These are phyloP conservation scores for Mycosphaerella sp. DNA, from an alignment of 2,329 filamentous ascomycete genomes.

Conservation along the genomic window DNA sequence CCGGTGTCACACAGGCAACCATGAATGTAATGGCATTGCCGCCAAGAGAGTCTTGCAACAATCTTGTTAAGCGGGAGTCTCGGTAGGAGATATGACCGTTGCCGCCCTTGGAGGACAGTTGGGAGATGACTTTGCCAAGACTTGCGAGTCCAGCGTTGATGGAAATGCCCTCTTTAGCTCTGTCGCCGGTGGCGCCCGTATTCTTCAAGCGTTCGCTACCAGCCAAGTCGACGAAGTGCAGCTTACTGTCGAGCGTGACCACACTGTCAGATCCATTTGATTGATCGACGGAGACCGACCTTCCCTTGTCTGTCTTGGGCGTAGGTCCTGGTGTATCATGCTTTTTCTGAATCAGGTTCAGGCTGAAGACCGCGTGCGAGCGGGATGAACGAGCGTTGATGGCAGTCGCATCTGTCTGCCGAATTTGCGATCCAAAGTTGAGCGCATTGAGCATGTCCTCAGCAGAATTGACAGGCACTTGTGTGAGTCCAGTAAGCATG, in stretches of 20 bases:
- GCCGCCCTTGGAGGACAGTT: constrained; percentile 81
- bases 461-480: constrained; percentile 82
- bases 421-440: constrained; percentile 87
- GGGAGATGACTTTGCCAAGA: constrained; percentile 95
- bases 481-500: constrained; percentile 79
- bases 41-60: constrained; percentile 92
- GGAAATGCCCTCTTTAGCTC: constrained; percentile 92
- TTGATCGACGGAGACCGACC: constrained; percentile 78
- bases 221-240: constrained; percentile 96
- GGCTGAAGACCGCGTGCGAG: constrained; percentile 92
- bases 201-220: constrained; percentile 97
- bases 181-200: constrained; percentile 87
- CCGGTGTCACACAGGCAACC: constrained; percentile 96
- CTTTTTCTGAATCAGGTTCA: constrained; percentile 87
- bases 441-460: constrained; percentile 86
- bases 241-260: constrained; percentile 92
- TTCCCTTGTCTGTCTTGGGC: constrained; percentile 68
- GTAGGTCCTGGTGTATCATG: constrained; percentile 46
- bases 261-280: constrained; percentile 60
- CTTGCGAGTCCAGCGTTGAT: constrained; percentile 96
- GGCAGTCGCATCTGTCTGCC: constrained; percentile 93
- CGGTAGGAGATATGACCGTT: constrained; percentile 94
- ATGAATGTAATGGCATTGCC: constrained; percentile 99
- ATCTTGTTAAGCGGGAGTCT: constrained; percentile 90
- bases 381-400: constrained; percentile 97